Evolutionary conservation across 2,329 filamentous ascomycete genomes (phyloP), one percentile per base, ranked within the genome.

Genomic region (Cryphonectria naterciae): DNA sequence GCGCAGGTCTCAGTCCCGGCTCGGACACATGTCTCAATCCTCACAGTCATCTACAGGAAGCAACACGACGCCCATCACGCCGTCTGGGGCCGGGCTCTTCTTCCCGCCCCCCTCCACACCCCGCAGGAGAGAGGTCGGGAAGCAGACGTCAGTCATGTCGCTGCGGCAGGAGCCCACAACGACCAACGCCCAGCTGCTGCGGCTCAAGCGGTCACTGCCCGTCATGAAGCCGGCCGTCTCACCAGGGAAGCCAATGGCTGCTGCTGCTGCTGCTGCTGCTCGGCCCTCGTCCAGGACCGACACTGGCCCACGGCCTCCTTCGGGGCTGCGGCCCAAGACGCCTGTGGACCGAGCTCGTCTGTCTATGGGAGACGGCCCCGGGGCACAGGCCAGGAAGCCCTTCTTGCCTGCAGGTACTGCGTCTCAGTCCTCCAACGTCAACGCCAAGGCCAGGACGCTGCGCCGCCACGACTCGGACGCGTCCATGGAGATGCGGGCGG

Each of bases 381-480:
- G 83, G 71, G 81, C 85, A n/a, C 82, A 85, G 72, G 79, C 82
- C 32, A 85, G 89, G 73, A 91, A 90, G 79, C 93, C 95, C 10
- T 97, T 97, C 77, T 81, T 97, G 62, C 93, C 94, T 41, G 91
- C 93, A 58, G 93, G 94, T 43, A 87, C 87, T 41, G 70, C 73
- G 25, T 68, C 92, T 17, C 88, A 88, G 73, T 87, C 88, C 32
- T 92, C 97, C 74, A 92, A 97, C 82, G 85, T 92, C 73, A 88
- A 88, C 65, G 85, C 92, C 58, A 97, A 94, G 81, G 85, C 83
- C 63, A 85, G 90, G 39, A 85, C 88, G 52, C 91, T 95, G 78
- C 89, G 94, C 62, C 92, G 95, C 61, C 91, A 94, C 77, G 93
- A 97, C 76, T 97, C 94, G 11, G 94, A 97, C 68, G 88, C 89